Conservation (phyloP, 108 stramenopile species). For the Thalassiosira profunda region DNA sequence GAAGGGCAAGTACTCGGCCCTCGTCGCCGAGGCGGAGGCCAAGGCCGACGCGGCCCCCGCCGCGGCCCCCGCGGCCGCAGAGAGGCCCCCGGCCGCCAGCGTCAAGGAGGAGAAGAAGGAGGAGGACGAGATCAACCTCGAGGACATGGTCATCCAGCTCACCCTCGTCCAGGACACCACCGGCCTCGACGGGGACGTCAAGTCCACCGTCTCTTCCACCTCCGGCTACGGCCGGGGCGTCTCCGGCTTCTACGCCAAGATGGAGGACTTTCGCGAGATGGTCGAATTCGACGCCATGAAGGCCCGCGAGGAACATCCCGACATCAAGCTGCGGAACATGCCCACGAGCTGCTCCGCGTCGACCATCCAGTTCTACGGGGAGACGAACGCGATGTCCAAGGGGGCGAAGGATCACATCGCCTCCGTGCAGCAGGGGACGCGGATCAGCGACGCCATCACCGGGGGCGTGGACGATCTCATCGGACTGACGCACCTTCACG, state of each 20-base stretch:
- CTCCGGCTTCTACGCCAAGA: conserved; percentile 21
- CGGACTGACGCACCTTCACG: conserved; percentile 55
- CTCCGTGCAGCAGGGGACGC: conserved; percentile 16
- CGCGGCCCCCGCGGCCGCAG: neutral
- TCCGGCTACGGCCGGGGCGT: conserved; percentile 11
- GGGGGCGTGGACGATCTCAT: conserved; percentile 59
- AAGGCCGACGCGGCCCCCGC: neutral
- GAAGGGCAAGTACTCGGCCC: conserved; percentile 7
- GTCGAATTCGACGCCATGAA: neutral
- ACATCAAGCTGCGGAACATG: conserved; percentile 43
- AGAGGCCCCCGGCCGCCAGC: neutral
- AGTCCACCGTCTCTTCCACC: conserved; percentile 5
- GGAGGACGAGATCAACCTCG: neutral
- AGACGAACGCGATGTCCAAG: neutral
- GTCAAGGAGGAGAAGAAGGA: neutral
- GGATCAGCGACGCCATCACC: conserved; percentile 31
- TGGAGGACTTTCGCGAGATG: neutral
- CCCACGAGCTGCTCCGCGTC: conserved; percentile 18
- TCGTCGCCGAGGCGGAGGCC: neutral
- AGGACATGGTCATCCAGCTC: conserved; percentile 25
- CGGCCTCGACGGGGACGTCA: conserved; percentile 3
- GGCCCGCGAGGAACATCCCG: conserved; percentile 36
- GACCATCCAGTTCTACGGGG: conserved; percentile 2
- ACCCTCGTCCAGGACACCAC: conserved; percentile 44
- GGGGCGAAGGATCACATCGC: neutral